Conservation (phyloP, 1,284 basidiomycete species). For the Acaromyces ingoldii region DNA sequence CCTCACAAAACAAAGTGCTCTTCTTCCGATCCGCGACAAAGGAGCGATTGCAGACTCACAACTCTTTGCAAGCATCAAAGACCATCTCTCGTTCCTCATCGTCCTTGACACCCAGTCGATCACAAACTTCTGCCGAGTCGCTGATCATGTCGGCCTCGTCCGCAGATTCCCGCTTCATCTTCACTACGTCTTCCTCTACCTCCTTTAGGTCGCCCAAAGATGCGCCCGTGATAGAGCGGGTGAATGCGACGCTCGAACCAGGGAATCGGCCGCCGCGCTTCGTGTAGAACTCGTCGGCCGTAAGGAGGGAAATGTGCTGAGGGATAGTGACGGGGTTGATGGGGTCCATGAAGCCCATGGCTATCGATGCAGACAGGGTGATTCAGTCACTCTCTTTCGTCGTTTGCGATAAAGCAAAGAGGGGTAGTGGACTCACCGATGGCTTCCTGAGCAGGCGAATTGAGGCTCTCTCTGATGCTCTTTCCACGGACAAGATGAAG, state of each 20-base stretch:
- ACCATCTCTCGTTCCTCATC: slow-evolving; percentile 5
- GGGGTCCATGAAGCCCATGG: slow-evolving; percentile 34
- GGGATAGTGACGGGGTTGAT: slow-evolving; percentile 43
- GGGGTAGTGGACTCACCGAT: slow-evolving; percentile 11
- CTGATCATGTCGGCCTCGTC: too few relatives aligned
- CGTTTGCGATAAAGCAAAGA: not conserved
- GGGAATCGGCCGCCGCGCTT: slow-evolving; percentile 53
- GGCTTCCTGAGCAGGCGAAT: slow-evolving; percentile 47
- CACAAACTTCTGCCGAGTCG: too few relatives aligned
- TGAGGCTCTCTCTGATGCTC: slow-evolving; percentile 52
- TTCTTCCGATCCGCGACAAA: not conserved
- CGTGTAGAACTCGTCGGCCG: slow-evolving; percentile 53
- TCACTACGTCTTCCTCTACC: not conserved
- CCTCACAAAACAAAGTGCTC: too few relatives aligned
- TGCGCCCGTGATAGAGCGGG: not conserved
- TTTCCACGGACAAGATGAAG: slow-evolving; percentile 71
- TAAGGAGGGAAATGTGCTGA: slow-evolving; percentile 52
- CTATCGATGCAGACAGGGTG: not conserved
- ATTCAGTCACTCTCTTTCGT: too few relatives aligned
- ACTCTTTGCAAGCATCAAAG: slow-evolving; percentile 65
- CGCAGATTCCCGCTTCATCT: not conserved
- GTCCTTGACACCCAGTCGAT: too few relatives aligned
- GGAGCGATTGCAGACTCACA: slow-evolving; percentile 58
- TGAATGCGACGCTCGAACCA: slow-evolving; percentile 30
- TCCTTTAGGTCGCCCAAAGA: too few relatives aligned